Evolutionary conservation across 148 eudicot species (phyloP).

Genomic region (Camellia japonica): DNA sequence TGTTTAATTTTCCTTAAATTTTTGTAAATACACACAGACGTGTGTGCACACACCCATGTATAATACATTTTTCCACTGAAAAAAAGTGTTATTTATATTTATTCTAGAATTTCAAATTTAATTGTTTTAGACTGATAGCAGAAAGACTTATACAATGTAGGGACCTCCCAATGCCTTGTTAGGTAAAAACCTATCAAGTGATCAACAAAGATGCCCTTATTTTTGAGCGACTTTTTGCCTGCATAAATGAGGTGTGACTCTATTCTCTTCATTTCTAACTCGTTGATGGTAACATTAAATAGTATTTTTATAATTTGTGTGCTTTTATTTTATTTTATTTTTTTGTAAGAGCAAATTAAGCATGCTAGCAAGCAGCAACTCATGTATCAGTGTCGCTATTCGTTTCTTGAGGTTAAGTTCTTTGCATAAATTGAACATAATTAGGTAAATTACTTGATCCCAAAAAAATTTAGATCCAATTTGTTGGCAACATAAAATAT

Average conservation of each 20-base stretch:
- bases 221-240: conserved; percentile 36
- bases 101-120: background rate
- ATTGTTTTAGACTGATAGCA: conserved; percentile 70
- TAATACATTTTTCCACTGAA: background rate
- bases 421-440: no score
- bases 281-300: background rate
- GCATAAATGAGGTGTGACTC: no score
- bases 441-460: no score
- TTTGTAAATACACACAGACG: background rate
- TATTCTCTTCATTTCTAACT: background rate
- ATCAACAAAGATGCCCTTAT: conserved; percentile 87
- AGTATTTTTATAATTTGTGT: background rate
- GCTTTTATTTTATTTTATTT: background rate
- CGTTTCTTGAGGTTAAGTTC: no score
- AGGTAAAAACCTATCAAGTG: conserved; percentile 51
- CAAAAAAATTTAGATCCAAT: no score
- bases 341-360: no score
- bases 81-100: background rate
- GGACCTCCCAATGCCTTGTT: conserved; percentile 87
- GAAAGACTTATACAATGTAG: conserved; percentile 94
- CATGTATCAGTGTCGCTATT: no score
- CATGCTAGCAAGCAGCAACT: no score
- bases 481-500: no score
- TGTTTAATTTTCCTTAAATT: background rate
- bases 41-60: no score